Conservation (phyloP, 2,329 filamentous ascomycete species). For the Hawksworthiomyces lignivorus region DNA sequence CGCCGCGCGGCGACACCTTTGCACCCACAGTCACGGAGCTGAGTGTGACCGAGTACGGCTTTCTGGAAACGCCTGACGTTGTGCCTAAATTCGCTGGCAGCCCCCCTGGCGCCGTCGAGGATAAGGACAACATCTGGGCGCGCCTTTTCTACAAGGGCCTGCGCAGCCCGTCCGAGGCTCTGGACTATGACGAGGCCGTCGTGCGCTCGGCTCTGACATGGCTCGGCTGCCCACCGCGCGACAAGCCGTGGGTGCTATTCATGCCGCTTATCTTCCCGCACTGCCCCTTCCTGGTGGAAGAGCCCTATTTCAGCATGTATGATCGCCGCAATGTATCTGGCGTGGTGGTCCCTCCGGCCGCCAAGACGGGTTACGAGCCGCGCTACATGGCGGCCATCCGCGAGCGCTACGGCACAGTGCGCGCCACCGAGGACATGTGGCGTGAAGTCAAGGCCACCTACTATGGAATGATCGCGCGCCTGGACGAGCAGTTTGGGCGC, state of each 20-base stretch:
- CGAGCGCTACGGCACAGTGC: conserved; percentile 28
- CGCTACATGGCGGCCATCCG: conserved; percentile 33
- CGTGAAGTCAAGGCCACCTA: conserved; percentile 36
- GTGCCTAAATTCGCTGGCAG: conserved; percentile 27
- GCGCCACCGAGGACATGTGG: conserved; percentile 35
- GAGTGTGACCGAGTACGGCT: conserved; percentile 37
- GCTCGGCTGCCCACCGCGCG: conserved; percentile 32
- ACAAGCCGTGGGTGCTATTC: conserved; percentile 35
- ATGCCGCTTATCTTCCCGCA: conserved; percentile 37
- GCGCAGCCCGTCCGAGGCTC: conserved; percentile 26
- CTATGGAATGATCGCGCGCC: conserved; percentile 37
- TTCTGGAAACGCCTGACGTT: conserved; percentile 30
- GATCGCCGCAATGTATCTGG: conserved; percentile 19
- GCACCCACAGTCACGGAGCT: conserved; percentile 35
- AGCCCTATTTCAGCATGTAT: conserved; percentile 41
- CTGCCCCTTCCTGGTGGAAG: conserved; percentile 39
- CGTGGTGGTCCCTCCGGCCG: conserved; percentile 16
- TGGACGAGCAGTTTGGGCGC: conserved; percentile 38
- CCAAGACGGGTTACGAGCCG: conserved; percentile 32
- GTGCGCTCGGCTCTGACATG: conserved; percentile 33
- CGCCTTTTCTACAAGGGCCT: conserved; percentile 34
- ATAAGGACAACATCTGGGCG: conserved; percentile 20
- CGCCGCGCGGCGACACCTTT: conserved; percentile 34
- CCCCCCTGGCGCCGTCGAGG: conserved; percentile 14
- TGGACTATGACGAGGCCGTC: conserved; percentile 38